phyloP scores from a whole-genome alignment of 2,329 filamentous ascomycete species.

The Hypoxylon sp. region DNA sequence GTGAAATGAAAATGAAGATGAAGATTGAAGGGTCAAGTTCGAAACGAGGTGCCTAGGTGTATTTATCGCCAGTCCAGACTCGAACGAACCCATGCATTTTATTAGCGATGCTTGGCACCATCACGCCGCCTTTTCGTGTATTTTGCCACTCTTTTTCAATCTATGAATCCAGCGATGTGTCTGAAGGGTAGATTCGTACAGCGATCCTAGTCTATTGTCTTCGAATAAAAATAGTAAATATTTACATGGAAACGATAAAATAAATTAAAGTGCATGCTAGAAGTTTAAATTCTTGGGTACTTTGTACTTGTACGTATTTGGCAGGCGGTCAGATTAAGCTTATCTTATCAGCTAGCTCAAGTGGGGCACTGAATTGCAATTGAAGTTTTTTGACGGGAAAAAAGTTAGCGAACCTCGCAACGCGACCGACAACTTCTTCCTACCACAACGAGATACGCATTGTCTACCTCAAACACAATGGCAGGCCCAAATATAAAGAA shows the following conservation, averaged over 20 bases:
- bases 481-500: conserved; percentile 42
- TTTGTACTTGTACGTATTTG: not conserved
- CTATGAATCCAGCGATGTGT: too few species aligned
- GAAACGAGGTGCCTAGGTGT: not conserved
- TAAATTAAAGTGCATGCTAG: too few species aligned
- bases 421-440: not conserved
- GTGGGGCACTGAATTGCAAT: conserved; percentile 24
- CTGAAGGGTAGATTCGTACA: too few species aligned
- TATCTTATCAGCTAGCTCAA: conserved; percentile 28
- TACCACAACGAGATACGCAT: not conserved
- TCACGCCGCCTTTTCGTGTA: too few species aligned
- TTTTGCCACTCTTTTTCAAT: too few species aligned
- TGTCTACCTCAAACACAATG: conserved; percentile 32
- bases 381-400: conserved; percentile 24
- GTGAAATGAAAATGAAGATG: not conserved
- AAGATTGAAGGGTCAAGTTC: not conserved
- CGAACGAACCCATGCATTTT: not conserved
- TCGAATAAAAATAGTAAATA: too few species aligned
- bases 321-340: conserved; percentile 12
- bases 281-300: too few species aligned
- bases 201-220: too few species aligned
- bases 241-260: too few species aligned
- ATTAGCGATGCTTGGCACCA: conserved; percentile 10
- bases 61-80: too few species aligned
- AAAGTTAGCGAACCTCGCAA: conserved; percentile 9